Conservation (phyloP, 257 asterid species). For the Asclepias syriaca region DNA sequence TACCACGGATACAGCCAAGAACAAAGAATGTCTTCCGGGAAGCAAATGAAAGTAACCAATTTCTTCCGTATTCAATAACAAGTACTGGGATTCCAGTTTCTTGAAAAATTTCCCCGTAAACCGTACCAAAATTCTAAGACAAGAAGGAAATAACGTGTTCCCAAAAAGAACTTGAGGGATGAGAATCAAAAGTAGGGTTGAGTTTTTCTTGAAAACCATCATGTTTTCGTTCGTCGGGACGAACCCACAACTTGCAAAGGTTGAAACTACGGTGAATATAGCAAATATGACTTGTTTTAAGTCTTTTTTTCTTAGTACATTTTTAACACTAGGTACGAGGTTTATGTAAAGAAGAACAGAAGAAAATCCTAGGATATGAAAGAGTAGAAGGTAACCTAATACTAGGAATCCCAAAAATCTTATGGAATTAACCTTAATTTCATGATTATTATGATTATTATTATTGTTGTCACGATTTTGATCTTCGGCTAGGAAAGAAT, state of each 20-base stretch:
- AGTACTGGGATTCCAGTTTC: constrained; percentile 32
- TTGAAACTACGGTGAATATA: constrained; percentile 42
- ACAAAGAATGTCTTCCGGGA: constrained; percentile 28
- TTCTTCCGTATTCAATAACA: constrained; percentile 31
- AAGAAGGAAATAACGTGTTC: constrained; percentile 53
- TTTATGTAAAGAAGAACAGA: constrained; percentile 29
- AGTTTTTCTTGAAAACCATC: constrained; percentile 53
- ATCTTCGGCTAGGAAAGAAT: not conserved
- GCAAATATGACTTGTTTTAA: constrained; percentile 36
- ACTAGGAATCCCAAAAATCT: constrained; percentile 36
- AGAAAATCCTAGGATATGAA: constrained; percentile 34
- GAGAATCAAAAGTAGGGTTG: constrained; percentile 53
- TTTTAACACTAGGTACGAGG: constrained; percentile 28
- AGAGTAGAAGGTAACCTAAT: constrained; percentile 32
- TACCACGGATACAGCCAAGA: constrained; percentile 31
- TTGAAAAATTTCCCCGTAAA: constrained; percentile 37
- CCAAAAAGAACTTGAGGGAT: constrained; percentile 57
- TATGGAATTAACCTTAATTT: constrained; percentile 27
- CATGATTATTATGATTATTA: not conserved
- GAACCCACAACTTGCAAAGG: constrained; percentile 59
- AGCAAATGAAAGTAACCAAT: constrained; percentile 47
- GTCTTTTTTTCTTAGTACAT: constrained; percentile 41
- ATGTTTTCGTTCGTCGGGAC: constrained; percentile 69
- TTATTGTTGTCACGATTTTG: not conserved
- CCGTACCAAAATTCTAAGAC: constrained; percentile 40